A percentile compares a stretch with the other conserved stretches of the same genome.
Conservation (phyloP, 495 filamentous ascomycete genomes). For the Aspergillus ellipticus region DNA sequence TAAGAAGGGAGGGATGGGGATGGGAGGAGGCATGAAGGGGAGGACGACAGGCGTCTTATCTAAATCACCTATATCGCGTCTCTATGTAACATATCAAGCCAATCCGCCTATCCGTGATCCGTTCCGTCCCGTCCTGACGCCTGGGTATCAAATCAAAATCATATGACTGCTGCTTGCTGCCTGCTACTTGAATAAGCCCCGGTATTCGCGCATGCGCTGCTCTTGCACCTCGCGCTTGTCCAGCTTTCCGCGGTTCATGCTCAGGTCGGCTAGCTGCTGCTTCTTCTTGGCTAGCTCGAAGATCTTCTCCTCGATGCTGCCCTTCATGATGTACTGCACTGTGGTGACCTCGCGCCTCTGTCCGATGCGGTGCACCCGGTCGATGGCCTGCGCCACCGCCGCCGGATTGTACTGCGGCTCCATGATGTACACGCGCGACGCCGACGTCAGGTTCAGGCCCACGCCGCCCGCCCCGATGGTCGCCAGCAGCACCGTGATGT, state of each 20-base stretch:
- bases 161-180: background rate
- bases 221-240: conserved; percentile 72
- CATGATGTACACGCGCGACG: conserved; percentile 89
- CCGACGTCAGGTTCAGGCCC: conserved; percentile 85
- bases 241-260: conserved; percentile 67
- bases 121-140: too few relatives aligned
- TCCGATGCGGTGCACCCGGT: conserved; percentile 89
- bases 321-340: conserved; percentile 79
- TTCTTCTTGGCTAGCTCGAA: conserved; percentile 86
- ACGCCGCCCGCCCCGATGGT: conserved; percentile 91
- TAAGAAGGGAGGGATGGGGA: too few relatives aligned
- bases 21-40: too few relatives aligned
- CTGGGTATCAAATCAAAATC: conserved; percentile 9
- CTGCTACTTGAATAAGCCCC: conserved; percentile 71
- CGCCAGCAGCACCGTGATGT: conserved; percentile 75
- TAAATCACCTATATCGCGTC: too few relatives aligned
- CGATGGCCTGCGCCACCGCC: conserved; percentile 88
- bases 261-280: conserved; percentile 78
- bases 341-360: conserved; percentile 81
- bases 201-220: conserved; percentile 73
- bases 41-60: too few relatives aligned
- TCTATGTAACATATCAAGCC: too few relatives aligned
- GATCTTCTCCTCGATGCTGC: conserved; percentile 94
- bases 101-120: too few relatives aligned
- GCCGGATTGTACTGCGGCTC: conserved; percentile 97